These are phyloP conservation scores for Brasenia schreberi DNA, from an alignment of 164 flowering plant genomes.

Conservation along the genomic window DNA sequence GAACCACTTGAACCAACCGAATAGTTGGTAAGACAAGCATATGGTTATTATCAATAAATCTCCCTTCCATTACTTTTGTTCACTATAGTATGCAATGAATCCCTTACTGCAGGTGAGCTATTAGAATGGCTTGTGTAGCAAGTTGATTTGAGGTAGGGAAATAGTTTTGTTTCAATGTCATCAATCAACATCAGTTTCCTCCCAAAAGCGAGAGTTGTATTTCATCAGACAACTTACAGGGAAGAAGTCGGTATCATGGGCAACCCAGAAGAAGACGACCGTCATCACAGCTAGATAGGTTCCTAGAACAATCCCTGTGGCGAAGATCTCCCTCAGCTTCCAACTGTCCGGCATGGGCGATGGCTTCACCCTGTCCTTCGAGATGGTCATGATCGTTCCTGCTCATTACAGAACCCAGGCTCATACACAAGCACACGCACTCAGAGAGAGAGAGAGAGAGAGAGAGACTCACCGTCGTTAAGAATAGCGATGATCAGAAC, in stretches of 20 bases:
- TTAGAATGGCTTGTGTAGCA: too few relatives aligned
- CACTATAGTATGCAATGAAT: too few relatives aligned
- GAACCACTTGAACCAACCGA: too few relatives aligned
- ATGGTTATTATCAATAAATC: too few relatives aligned
- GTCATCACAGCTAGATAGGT: slow-evolving; percentile 55
- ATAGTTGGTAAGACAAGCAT: too few relatives aligned
- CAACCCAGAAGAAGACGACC: slow-evolving; percentile 52
- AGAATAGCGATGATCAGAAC: slow-evolving; percentile 72
- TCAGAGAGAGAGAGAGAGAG: slow-evolving; percentile 1
- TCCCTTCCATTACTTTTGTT: too few relatives aligned
- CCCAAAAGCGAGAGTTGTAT: too few relatives aligned
- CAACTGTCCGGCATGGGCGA: slow-evolving; percentile 86
- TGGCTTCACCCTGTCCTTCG: slow-evolving; percentile 87
- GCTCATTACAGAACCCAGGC: neutral
- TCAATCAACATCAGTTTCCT: too few relatives aligned
- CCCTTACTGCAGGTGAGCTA: too few relatives aligned
- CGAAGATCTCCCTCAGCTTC: slow-evolving; percentile 69
- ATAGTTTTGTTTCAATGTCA: too few relatives aligned
- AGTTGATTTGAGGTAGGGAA: too few relatives aligned
- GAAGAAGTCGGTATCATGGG: slow-evolving; percentile 45
- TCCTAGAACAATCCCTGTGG: slow-evolving; percentile 64
- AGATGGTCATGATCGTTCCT: slow-evolving; percentile 84
- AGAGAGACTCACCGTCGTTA: slow-evolving; percentile 38
- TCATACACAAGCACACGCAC: neutral
- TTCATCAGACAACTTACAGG: slow-evolving; percentile 23